Conservation (phyloP, 192 early-diverging fungal genomes). For the Coemansia sp. region DNA sequence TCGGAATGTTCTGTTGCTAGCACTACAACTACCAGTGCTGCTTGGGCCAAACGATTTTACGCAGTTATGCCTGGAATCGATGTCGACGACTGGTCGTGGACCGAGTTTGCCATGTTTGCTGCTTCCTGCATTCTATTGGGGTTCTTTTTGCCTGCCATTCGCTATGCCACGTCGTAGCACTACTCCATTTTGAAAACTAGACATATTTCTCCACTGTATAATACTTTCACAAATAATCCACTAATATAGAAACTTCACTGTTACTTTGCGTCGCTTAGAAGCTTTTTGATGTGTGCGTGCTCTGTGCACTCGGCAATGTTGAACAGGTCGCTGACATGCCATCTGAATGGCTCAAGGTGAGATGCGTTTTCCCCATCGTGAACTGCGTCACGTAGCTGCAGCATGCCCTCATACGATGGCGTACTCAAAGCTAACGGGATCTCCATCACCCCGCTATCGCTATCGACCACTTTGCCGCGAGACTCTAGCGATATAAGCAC, state of each 20-base stretch:
- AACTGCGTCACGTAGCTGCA: not conserved
- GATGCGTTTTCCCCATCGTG: not conserved
- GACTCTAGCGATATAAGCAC: slow-evolving; percentile 12
- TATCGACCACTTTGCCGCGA: slow-evolving; percentile 19
- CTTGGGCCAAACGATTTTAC: slow-evolving; percentile 39
- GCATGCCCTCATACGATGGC: slow-evolving; percentile 11
- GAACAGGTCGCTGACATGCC: slow-evolving; percentile 22
- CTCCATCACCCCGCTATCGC: slow-evolving; percentile 19
- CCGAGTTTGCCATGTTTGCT: slow-evolving; percentile 50
- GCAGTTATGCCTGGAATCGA: slow-evolving; percentile 44
- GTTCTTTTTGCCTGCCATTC: slow-evolving; percentile 38
- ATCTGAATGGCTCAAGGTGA: slow-evolving; percentile 23
- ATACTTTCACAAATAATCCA: not conserved
- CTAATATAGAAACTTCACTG: not conserved
- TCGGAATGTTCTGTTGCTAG: slow-evolving; percentile 1
- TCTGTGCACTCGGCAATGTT: slow-evolving; percentile 13
- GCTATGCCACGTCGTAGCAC: slow-evolving; percentile 18
- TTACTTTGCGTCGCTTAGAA: not conserved
- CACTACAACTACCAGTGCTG: not conserved
- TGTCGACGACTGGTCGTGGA: slow-evolving; percentile 54
- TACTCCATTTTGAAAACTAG: not conserved
- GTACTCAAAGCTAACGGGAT: slow-evolving; percentile 25
- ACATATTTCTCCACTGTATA: not conserved
- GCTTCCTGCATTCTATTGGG: slow-evolving; percentile 39
- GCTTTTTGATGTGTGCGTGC: not conserved